These are phyloP conservation scores for Ophiocordyceps unilateralis DNA, from an alignment of 2,329 filamentous ascomycete species.

Conservation along the genomic window DNA sequence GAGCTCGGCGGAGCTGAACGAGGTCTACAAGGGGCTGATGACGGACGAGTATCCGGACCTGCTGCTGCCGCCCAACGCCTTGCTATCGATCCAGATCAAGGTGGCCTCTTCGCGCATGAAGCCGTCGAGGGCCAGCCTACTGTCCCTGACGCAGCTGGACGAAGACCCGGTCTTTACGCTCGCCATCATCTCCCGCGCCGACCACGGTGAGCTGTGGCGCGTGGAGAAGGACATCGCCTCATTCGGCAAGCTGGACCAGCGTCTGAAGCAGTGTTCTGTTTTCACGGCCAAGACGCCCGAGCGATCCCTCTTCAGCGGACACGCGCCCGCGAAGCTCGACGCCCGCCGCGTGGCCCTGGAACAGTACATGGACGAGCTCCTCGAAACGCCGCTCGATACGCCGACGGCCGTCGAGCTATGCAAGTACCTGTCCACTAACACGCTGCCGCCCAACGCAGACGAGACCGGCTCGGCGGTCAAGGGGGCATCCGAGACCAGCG, in stretches of 20 bases:
- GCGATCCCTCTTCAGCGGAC: conserved; percentile 70
- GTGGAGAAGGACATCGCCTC: conserved; percentile 82
- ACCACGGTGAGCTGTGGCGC: conserved; percentile 71
- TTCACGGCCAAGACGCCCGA: conserved; percentile 71
- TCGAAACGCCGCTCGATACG: conserved; percentile 69
- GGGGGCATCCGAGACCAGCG: conserved; percentile 8
- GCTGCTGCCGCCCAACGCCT: conserved; percentile 70
- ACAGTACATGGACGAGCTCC: conserved; percentile 65
- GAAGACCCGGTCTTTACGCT: conserved; percentile 91
- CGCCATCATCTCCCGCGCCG: conserved; percentile 63
- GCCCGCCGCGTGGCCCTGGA: conserved; percentile 68
- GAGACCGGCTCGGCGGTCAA: conserved; percentile 23
- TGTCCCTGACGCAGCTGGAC: conserved; percentile 63
- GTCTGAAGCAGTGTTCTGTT: conserved; percentile 54
- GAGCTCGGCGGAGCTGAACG: conserved; percentile 25
- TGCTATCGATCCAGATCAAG: conserved; percentile 69
- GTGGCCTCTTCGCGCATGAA: conserved; percentile 92
- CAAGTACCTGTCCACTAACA: conserved; percentile 60
- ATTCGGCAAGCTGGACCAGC: conserved; percentile 64
- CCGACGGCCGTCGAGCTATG: conserved; percentile 66
- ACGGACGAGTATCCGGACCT: conserved; percentile 79
- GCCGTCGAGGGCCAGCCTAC: conserved; percentile 70
- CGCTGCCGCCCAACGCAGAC: conserved; percentile 43
- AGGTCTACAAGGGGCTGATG: conserved; percentile 60
- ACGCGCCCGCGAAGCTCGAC: conserved; percentile 87